These are phyloP conservation scores for Papilionanthe hybrid DNA, from an alignment of 116 monocot species.

Conservation along the genomic window DNA sequence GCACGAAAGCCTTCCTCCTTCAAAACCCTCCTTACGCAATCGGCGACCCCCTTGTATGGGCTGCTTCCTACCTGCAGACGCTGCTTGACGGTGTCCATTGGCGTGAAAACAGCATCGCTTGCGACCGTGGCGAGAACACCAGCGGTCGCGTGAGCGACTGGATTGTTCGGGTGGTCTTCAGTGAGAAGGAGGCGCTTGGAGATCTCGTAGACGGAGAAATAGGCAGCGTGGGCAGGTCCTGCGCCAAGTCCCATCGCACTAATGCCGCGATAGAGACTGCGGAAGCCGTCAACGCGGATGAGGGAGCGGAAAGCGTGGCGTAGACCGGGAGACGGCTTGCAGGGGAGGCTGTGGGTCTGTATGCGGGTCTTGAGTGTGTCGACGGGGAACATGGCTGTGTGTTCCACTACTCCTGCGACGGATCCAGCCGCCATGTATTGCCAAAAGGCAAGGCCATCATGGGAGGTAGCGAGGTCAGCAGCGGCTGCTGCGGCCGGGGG, in stretches of 20 bases:
- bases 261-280: constrained; percentile 71
- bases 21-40: constrained; percentile 64
- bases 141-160: constrained; percentile 52
- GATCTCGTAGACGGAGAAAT: constrained; percentile 85
- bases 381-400: constrained; percentile 77
- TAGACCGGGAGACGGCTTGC: constrained; percentile 37
- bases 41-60: constrained; percentile 75
- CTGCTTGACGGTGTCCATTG: constrained; percentile 98
- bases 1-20: constrained; percentile 74
- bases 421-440: constrained; percentile 54
- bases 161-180: constrained; percentile 40
- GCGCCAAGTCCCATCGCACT: constrained; percentile 84
- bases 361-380: constrained; percentile 95
- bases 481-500: constrained; percentile 13
- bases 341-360: constrained; percentile 47
- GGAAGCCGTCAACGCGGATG: constrained; percentile 37
- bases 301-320: constrained; percentile 41
- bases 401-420: constrained; percentile 52
- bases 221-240: constrained; percentile 84
- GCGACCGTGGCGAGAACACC: constrained; percentile 80
- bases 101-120: constrained; percentile 88
- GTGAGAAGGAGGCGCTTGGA: constrained; percentile 44
- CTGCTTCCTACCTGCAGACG: constrained; percentile 76
- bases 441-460: constrained; percentile 37
- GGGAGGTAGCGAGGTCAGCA: constrained; percentile 2